phyloP scores from a whole-genome alignment of 345 rosid species.

The Boechera retrofracta region DNA sequence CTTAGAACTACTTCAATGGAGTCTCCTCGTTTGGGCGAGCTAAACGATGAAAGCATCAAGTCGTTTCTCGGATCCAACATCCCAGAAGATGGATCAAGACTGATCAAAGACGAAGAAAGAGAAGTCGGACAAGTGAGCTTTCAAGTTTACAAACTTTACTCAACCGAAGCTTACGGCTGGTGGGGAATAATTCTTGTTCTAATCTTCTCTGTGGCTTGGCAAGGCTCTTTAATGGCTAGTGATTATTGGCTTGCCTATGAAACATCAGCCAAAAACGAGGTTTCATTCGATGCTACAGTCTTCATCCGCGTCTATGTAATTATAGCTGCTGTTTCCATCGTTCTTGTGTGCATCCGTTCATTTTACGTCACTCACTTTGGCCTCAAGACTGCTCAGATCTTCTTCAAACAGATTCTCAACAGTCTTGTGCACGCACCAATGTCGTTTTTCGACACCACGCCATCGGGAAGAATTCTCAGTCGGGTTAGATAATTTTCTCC shows the following conservation, averaged over 20 bases:
- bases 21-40: constrained; percentile 49
- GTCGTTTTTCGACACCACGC: constrained; percentile 96
- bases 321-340: constrained; percentile 67
- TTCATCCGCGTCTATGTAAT: constrained; percentile 74
- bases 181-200: constrained; percentile 72
- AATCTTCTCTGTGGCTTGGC: constrained; percentile 75
- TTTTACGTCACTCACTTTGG: constrained; percentile 67
- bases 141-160: constrained; percentile 76
- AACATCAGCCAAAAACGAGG: constrained; percentile 62
- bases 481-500: constrained; percentile 57
- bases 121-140: constrained; percentile 81
- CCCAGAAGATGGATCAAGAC: constrained; percentile 65
- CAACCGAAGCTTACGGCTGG: constrained; percentile 96
- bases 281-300: constrained; percentile 57
- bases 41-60: constrained; percentile 53
- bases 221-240: constrained; percentile 80
- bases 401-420: constrained; percentile 72
- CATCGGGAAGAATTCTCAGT: constrained; percentile 94
- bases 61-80: constrained; percentile 54
- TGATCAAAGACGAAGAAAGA: constrained; percentile 90
- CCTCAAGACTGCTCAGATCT: constrained; percentile 82
- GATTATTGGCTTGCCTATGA: constrained; percentile 97
- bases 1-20: constrained; percentile 42
- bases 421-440: constrained; percentile 95
- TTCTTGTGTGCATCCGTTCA: constrained; percentile 59